phyloP scores from a whole-genome alignment of 2,329 filamentous ascomycete genomes.

The Aspergillus caelatus region DNA sequence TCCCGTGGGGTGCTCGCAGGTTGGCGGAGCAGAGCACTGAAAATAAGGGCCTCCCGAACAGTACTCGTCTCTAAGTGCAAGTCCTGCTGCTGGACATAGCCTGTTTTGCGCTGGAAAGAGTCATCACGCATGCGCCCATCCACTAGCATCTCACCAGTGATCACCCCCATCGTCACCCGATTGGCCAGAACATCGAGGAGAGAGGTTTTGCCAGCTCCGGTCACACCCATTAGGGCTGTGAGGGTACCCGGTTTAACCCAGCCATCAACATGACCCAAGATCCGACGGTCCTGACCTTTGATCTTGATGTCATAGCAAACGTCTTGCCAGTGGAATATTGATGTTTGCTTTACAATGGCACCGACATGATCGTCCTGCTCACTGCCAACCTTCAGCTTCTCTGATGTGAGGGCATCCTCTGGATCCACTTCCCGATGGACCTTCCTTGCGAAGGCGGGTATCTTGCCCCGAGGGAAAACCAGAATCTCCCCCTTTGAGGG shows the following conservation, averaged over 20 bases:
- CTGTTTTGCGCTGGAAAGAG: constrained; percentile 64
- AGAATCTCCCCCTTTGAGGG: constrained; percentile 75
- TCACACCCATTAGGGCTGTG: constrained; percentile 87
- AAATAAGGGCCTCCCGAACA: constrained; percentile 82
- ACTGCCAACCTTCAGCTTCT: constrained; percentile 69
- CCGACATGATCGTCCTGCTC: constrained; percentile 68
- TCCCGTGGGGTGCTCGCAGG: constrained; percentile 68
- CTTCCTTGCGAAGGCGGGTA: constrained; percentile 49
- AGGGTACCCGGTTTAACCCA: constrained; percentile 91
- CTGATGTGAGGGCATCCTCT: constrained; percentile 22
- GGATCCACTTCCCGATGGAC: constrained; percentile 21
- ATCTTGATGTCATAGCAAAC: constrained; percentile 82
- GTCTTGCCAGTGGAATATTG: constrained; percentile 79
- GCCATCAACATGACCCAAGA: constrained; percentile 82
- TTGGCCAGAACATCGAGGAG: constrained; percentile 82
- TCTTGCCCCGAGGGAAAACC: constrained; percentile 71
- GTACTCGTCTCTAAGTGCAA: constrained; percentile 81
- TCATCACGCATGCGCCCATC: constrained; percentile 72
- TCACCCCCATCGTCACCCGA: constrained; percentile 81
- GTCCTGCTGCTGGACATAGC: constrained; percentile 80
- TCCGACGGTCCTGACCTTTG: constrained; percentile 71
- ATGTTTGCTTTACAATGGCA: constrained; percentile 73
- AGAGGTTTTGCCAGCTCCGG: constrained; percentile 87
- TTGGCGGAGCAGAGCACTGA: constrained; percentile 82
- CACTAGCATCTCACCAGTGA: constrained; percentile 80